Evolutionary conservation across 352 stramenopile species (phyloP).

Genomic region (Blastocystis sp.): DNA sequence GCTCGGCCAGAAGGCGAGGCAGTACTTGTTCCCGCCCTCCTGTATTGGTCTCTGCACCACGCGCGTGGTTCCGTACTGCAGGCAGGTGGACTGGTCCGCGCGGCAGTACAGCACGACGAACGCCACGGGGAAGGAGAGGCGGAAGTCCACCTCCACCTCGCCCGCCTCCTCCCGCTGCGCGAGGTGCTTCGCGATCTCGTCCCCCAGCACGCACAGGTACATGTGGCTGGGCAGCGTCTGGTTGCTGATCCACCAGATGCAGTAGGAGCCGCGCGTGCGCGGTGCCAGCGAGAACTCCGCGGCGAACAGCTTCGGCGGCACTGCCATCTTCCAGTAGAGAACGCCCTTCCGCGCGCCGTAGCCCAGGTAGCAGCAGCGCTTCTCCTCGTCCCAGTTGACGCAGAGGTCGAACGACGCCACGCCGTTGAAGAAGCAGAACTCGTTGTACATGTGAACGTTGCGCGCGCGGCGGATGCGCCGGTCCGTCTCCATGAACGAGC

Average conservation of each 20-base stretch:
- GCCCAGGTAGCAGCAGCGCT: background rate
- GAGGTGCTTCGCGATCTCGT: background rate
- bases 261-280: background rate
- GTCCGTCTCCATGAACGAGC: slow-evolving; percentile 6
- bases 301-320: background rate
- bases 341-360: background rate
- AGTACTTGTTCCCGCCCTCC: background rate
- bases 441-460: background rate
- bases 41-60: background rate
- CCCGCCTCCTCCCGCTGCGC: background rate
- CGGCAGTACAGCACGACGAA: slow-evolving; percentile 23
- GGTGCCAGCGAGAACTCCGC: background rate
- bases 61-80: background rate
- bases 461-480: background rate
- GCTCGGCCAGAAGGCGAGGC: background rate
- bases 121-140: background rate
- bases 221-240: slow-evolving; percentile 1
- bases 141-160: background rate
- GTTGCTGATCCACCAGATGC: slow-evolving; percentile 27
- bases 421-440: slow-evolving; percentile 47
- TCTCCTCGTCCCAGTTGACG: slow-evolving; percentile 14
- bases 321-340: slow-evolving; percentile 32
- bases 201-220: background rate
- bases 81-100: background rate
- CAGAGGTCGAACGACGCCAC: slow-evolving; percentile 30